A percentile compares a stretch with the other conserved stretches of the same genome.
These are phyloP conservation scores for Wilhelminamyces savonicus DNA, from an alignment of 805 yeast genomes.

Conservation along the genomic window DNA sequence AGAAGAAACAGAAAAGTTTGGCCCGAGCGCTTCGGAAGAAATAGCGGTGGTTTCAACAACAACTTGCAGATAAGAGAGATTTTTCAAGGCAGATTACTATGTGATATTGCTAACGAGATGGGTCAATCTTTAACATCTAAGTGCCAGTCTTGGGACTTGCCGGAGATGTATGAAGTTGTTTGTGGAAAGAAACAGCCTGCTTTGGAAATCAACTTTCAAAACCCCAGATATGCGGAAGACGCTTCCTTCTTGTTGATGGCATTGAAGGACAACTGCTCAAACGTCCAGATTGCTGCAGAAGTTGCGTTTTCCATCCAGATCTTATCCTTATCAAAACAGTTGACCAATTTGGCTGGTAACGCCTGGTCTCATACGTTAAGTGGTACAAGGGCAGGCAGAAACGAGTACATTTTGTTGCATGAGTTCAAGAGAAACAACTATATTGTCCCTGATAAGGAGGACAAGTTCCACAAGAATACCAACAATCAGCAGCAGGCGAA, in stretches of 20 bases:
- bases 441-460: slow-evolving; percentile 83
- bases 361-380: slow-evolving; percentile 94
- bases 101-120: slow-evolving; percentile 92
- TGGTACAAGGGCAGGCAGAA: slow-evolving; percentile 95
- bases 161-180: slow-evolving; percentile 83
- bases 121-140: slow-evolving; percentile 88
- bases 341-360: slow-evolving; percentile 92
- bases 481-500: slow-evolving; percentile 27
- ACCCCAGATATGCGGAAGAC: slow-evolving; percentile 59
- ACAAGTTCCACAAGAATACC: slow-evolving; percentile 31
- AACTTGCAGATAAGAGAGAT: slow-evolving; percentile 59
- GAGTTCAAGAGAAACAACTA: slow-evolving; percentile 78
- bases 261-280: slow-evolving; percentile 57
- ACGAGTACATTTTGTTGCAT: slow-evolving; percentile 86
- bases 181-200: slow-evolving; percentile 58
- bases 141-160: slow-evolving; percentile 90
- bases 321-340: slow-evolving; percentile 80
- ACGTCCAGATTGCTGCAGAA: slow-evolving; percentile 67
- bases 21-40: slow-evolving; percentile 68
- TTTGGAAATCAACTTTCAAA: slow-evolving; percentile 68
- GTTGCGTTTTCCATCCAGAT: slow-evolving; percentile 81
- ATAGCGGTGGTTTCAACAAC: slow-evolving; percentile 38
- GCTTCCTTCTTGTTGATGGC: slow-evolving; percentile 64
- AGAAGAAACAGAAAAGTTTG: slow-evolving; percentile 70
- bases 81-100: slow-evolving; percentile 77